These are phyloP conservation scores for Termitomyces sp. DNA, from an alignment of 768 basidiomycete genomes.

Conservation along the genomic window DNA sequence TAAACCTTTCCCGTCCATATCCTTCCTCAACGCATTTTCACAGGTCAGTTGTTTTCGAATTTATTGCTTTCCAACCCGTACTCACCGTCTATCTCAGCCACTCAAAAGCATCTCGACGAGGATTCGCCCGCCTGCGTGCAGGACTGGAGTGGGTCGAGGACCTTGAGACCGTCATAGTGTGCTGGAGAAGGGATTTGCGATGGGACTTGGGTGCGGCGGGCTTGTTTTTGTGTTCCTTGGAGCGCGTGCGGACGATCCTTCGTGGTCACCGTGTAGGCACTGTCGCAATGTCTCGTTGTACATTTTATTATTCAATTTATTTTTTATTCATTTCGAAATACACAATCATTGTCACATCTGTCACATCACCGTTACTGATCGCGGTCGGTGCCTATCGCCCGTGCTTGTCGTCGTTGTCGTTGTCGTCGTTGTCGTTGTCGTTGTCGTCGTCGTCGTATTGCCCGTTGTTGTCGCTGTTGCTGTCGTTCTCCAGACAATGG, in stretches of 20 bases:
- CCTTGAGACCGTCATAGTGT: constrained; percentile 78
- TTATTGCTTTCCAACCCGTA: not conserved
- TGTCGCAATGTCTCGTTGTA: constrained; percentile 93
- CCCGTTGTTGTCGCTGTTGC: not conserved
- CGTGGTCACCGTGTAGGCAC: constrained; percentile 61
- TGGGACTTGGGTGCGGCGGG: constrained; percentile 88
- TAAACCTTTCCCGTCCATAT: not conserved
- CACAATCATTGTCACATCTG: constrained; percentile 7
- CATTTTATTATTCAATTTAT: constrained; percentile 25
- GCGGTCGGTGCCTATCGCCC: not conserved
- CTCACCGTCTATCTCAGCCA: constrained; percentile 35
- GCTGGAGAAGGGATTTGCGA: constrained; percentile 71
- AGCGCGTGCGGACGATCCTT: constrained; percentile 43
- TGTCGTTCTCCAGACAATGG: constrained; percentile 32
- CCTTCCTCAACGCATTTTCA: constrained; percentile 20
- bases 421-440: constrained; percentile 6
- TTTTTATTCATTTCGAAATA: no score
- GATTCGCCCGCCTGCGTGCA: constrained; percentile 56
- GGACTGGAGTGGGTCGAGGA: constrained; percentile 79
- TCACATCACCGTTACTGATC: constrained; percentile 7
- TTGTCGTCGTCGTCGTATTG: not conserved
- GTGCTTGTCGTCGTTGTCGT: constrained; percentile 6
- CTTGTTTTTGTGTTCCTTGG: constrained; percentile 14
- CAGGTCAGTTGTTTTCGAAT: constrained; percentile 42
- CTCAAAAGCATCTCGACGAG: constrained; percentile 89